These are phyloP conservation scores for Aeschynomene evenia DNA, from an alignment of 306 rosid species.

Conservation along the genomic window DNA sequence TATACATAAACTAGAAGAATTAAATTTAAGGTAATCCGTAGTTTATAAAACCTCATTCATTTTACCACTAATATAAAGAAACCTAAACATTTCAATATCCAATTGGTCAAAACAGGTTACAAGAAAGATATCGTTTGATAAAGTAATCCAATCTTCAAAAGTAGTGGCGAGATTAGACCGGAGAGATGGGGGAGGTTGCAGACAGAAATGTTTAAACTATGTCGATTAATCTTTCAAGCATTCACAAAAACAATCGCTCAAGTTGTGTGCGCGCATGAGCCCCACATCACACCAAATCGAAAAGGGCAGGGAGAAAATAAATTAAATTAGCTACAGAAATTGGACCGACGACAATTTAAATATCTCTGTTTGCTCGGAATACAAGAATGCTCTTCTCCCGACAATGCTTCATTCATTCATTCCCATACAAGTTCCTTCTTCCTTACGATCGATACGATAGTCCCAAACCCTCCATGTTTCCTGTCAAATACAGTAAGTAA, in stretches of 20 bases:
- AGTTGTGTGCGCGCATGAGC: slow-evolving; percentile 29
- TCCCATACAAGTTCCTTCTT: slow-evolving; percentile 30
- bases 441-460: neutral
- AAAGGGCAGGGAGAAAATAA: slow-evolving; percentile 24
- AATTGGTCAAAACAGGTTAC: too few species aligned
- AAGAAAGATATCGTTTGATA: neutral
- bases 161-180: neutral
- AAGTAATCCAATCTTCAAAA: neutral
- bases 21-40: too few species aligned
- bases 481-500: too few species aligned
- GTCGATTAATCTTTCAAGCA: slow-evolving; percentile 40
- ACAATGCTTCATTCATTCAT: slow-evolving; percentile 29
- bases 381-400: slow-evolving; percentile 20
- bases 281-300: slow-evolving; percentile 23
- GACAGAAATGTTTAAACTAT: slow-evolving; percentile 21
- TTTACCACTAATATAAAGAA: too few species aligned
- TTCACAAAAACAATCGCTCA: slow-evolving; percentile 30
- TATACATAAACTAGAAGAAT: too few species aligned
- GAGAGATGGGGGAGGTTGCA: neutral
- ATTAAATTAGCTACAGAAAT: slow-evolving; percentile 6
- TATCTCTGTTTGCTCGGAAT: slow-evolving; percentile 29
- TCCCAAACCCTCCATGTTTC: slow-evolving; percentile 21
- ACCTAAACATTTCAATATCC: too few species aligned
- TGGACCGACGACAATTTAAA: slow-evolving; percentile 27
- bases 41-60: too few species aligned